Base-by-base conservation (phyloP, 805 yeast species). In the Saturnispora gosingensis region DNA sequence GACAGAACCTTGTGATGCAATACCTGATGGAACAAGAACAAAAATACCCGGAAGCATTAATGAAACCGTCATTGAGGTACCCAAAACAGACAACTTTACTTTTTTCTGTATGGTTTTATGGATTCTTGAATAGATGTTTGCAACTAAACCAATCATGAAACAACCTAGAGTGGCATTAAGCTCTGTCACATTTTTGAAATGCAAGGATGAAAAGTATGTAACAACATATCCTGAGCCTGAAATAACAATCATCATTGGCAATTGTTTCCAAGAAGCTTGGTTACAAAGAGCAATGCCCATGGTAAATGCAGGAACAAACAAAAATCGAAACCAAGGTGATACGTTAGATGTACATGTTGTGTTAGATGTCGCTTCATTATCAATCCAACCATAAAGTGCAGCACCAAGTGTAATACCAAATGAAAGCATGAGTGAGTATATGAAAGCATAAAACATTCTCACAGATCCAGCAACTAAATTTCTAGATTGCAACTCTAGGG, bases 21-120 rank as follows among this genome's bases (percentile, higher is more conserved):
- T 82, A 65, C 97, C 97, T 1, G 91, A 83, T 3, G 98, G 98
- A 44, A 91, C 97, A 66, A 86, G 95, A 3, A 88, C 95, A 62
- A 91, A 90, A 45, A 91, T 88, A 0, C 91, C 98, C 0, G 98
- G 98, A 51, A 91, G 68, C 96, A 91, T 91, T 6, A 96, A 93
- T 24, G 95, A 84, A 25, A 90, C 95, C 0, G 98, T 97, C 71
- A 91, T 79, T 28, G 63, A 61, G 6, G 68, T 55, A 2, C 66
- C 61, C 30, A 57, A 58, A 4, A 53, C 40, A 34, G 44, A 49
- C 16, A 35, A 22, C 10, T 58, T 54, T 15, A 64, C 56, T n/a
- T 54, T 54, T 46, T 58, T 58, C 46, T 58, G 59, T 39, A 63
- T 50, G 2, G 96, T 96, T 63, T 84, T 86, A 60, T 90, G 83